These are phyloP conservation scores for Pinus albicaulis DNA, from an alignment of 75 land plant species.

Conservation along the genomic window DNA sequence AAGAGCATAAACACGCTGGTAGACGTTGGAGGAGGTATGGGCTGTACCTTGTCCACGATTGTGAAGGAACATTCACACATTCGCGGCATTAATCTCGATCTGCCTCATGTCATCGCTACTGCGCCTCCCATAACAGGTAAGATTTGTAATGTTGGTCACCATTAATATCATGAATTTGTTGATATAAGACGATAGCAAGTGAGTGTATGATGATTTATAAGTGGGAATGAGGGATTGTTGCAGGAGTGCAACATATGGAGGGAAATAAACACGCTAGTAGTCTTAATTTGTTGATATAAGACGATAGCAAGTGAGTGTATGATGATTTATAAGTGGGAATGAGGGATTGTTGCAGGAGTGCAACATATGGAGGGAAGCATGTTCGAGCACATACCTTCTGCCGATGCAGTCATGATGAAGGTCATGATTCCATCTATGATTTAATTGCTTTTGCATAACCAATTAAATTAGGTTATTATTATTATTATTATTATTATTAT, in stretches of 20 bases:
- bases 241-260: neutral
- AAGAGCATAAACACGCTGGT: conserved; percentile 22
- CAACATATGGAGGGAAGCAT: neutral
- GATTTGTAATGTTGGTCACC: neutral
- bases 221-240: neutral
- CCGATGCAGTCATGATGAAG: neutral
- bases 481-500: too few relatives aligned
- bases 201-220: too few relatives aligned
- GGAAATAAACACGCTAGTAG: too few relatives aligned
- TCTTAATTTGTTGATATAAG: neutral
- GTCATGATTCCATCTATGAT: neutral
- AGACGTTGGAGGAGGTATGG: conserved; percentile 50
- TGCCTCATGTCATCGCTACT: neutral
- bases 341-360: neutral
- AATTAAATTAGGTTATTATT: too few relatives aligned
- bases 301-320: too few relatives aligned
- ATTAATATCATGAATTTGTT: neutral
- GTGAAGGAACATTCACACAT: neutral
- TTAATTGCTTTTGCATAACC: too few relatives aligned
- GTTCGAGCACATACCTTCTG: neutral
- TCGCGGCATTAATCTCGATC: neutral
- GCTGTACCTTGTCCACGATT: conserved; percentile 12
- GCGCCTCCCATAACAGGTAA: neutral
- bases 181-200: neutral
- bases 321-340: too few relatives aligned